Percentiles rank a stretch among this genome's conserved stretches.
phyloP scores from a whole-genome alignment of 805 yeast species.

The Jamesozyma gamospora region DNA sequence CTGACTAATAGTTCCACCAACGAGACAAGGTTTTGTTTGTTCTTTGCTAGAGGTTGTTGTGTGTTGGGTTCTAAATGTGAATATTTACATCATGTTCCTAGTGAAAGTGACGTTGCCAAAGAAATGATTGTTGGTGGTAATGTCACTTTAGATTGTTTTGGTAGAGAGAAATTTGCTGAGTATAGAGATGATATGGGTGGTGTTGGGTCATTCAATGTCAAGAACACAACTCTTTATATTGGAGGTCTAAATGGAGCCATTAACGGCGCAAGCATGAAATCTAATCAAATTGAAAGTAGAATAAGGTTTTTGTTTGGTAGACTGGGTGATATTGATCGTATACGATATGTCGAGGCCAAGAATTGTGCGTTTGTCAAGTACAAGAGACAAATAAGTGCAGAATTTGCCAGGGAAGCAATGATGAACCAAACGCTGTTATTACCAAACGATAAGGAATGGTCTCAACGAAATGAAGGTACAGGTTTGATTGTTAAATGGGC shows the following conservation, averaged over 20 bases:
- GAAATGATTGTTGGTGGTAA: slow-evolving; percentile 37
- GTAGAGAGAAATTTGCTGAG: slow-evolving; percentile 72
- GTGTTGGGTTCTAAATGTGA: slow-evolving; percentile 66
- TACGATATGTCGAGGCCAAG: slow-evolving; percentile 49
- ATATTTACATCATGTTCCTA: slow-evolving; percentile 71
- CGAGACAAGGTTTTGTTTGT: slow-evolving; percentile 59
- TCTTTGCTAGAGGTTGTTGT: slow-evolving; percentile 86
- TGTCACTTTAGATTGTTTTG: slow-evolving; percentile 71
- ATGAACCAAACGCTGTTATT: slow-evolving; percentile 59
- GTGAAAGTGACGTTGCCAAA: slow-evolving; percentile 39
- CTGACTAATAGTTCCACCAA: slow-evolving; percentile 45
- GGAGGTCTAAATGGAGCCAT: slow-evolving; percentile 43
- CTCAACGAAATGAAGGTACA: slow-evolving; percentile 39
- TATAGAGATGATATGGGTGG: slow-evolving; percentile 93
- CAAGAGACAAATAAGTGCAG: slow-evolving; percentile 63
- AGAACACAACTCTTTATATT: slow-evolving; percentile 69
- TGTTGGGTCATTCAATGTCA: slow-evolving; percentile 64
- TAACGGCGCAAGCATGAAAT: slow-evolving; percentile 32
- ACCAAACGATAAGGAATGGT: slow-evolving; percentile 37
- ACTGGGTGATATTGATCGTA: slow-evolving; percentile 66
- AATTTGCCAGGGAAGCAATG: slow-evolving; percentile 95
- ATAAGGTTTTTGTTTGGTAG: slow-evolving; percentile 41
- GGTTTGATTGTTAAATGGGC: slow-evolving; percentile 67
- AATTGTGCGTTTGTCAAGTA: slow-evolving; percentile 74
- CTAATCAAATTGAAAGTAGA: slow-evolving; percentile 33